Conservation (phyloP, 208 protist genomes). For the Wallacemonas collosoma region DNA sequence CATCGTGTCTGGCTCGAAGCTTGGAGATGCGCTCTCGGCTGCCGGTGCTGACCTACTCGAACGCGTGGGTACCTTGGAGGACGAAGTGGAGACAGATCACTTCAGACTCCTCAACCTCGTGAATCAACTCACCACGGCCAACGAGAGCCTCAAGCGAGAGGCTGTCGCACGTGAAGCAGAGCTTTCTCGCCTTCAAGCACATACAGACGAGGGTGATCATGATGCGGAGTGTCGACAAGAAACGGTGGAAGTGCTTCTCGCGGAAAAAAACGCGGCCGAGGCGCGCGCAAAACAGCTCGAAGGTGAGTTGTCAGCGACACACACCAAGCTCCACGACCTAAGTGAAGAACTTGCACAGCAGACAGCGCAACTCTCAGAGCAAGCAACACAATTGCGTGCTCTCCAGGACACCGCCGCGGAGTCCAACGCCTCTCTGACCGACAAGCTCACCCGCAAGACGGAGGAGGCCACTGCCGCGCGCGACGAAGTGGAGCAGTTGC, state of each 20-base stretch:
- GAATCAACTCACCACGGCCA: not conserved
- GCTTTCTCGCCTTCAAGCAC: not conserved
- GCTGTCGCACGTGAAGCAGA: not conserved
- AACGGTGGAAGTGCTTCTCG: not conserved
- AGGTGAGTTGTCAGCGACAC: not conserved
- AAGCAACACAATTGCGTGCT: not conserved
- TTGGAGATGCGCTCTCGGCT: not conserved
- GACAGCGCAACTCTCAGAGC: not conserved
- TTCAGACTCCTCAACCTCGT: not conserved
- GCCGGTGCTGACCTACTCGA: constrained; percentile 1
- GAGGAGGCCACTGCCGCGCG: not conserved
- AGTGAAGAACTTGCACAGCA: not conserved
- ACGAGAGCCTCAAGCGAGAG: not conserved
- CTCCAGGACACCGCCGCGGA: not conserved
- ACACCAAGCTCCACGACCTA: not conserved
- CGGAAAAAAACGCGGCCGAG: not conserved
- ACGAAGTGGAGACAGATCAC: not conserved
- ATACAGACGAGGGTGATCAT: too few relatives aligned
- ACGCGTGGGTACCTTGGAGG: not conserved
- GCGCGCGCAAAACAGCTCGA: not conserved
- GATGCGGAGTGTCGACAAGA: not conserved
- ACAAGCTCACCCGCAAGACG: not conserved
- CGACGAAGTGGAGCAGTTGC: not conserved
- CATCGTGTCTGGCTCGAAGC: not conserved
- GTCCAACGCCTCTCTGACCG: not conserved